Evolutionary conservation across 1,284 basidiomycete species (phyloP), one percentile per base, ranked within the genome.

Genomic region (Veloboletus limbatus): DNA sequence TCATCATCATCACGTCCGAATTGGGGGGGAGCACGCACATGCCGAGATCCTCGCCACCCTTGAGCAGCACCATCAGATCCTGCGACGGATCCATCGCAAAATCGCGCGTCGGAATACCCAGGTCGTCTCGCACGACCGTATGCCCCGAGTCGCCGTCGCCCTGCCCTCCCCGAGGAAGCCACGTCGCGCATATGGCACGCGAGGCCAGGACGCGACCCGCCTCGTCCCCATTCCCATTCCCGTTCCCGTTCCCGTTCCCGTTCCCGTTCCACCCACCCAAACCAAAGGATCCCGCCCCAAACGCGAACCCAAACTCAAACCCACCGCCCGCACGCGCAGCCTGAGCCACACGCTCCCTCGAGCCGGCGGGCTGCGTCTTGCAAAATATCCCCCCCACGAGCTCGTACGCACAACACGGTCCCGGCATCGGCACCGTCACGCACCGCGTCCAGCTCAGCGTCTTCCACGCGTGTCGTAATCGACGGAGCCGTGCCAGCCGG

Each of bases 71-170:
- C 32, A 84, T 65, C 37, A 84, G 54, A 54, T 83, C 78, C 55
- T 82, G 81, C 1, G 76, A 72, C 0, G 81, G 80, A 52, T 83
- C 82, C n/a, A 82, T 75, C 0, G 77, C 80, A 49, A 84, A 81
- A 55, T 83, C 81, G 32, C 76, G 66, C 31, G 72, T 68, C 10
- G 62, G 46, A 6, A 81, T 45, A 1, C 72, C 73, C 1, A 79
- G 32, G 33, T 78, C 70, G 1, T 71, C 60, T 17, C 64, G 54
- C 2, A 67, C 57, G 11, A 69, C 37, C 30, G 44, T 43, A 11
- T 49, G 55, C 1, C 58, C 62, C 2, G 33, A 28, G 9, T 53
- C 35, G 1, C 43, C 35, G 68, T n/a, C 24, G 16, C 8, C 36
- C n/a, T n/a, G 10, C 13, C 18, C 17, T 6, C 28, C 27, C 2